Evolutionary conservation across 2,329 filamentous ascomycete genomes (phyloP), one percentile per base, ranked within the genome.

Genomic region (Nothophaeocryptopus gaeumannii): DNA sequence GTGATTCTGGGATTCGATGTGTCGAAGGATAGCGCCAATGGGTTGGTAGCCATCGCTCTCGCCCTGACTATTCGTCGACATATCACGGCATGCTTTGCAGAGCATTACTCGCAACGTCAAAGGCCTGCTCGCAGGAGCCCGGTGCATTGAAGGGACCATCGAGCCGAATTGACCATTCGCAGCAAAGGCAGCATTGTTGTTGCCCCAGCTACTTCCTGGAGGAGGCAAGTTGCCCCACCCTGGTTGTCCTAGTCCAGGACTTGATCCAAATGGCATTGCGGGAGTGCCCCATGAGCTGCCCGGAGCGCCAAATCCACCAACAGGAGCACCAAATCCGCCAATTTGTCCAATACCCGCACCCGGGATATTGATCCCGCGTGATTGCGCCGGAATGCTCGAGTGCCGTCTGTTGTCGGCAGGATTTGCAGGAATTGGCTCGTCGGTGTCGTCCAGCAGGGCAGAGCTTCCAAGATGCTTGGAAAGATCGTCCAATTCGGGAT

Each of bases 391-490:
- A 20, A 74, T 61, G 44, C 68, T 73, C 8, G 63, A 65, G 14
- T 69, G 62, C 20, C 73, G 68, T 34, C 74, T 65, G 47, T 57
- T 59, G 47, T 71, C 63, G 50, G 54, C 52, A 8, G 40, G 35
- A 51, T 69, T 64, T 59, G 73, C 55, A 70, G 79, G 65, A 75
- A 86, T 71, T 76, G 88, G 62, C 69, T 84, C 73, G 64, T 95
- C 90, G 11, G 68, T 65, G 54, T 85, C 83, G 55, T 84, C 83
- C 36, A 97, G 76, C 10, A 99, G 76, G 10, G 91, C 93, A 61
- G 89, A 91, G 69, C 92, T 97, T 10, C 93, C 93, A 20, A 99
- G 78, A 61, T 93, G 90, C 53, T 85, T 66, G 13, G 62, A 67
- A 32, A 68, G 50, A 39, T 66, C 61, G 8, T 70, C 67, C 11